These are phyloP conservation scores for Graphilbum fragrans DNA, from an alignment of 2,329 filamentous ascomycete genomes.

Conservation along the genomic window DNA sequence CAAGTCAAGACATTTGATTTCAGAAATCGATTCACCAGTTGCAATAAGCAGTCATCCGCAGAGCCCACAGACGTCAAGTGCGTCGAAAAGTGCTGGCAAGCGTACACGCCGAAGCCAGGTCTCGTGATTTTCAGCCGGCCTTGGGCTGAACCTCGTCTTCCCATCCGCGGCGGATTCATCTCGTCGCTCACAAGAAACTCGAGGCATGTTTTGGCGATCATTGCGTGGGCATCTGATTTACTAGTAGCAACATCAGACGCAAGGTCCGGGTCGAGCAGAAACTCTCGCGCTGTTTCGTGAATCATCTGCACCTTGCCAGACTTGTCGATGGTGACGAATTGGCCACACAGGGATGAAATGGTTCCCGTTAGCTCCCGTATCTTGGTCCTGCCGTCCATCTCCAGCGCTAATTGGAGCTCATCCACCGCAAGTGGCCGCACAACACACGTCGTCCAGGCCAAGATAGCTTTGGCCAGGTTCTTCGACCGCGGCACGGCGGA, in stretches of 20 bases:
- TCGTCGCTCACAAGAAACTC: constrained; percentile 19
- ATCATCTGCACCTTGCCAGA: constrained; percentile 20
- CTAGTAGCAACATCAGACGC: constrained; percentile 18
- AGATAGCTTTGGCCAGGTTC: constrained; percentile 20
- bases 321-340: constrained; percentile 23
- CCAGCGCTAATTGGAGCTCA: constrained; percentile 23
- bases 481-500: constrained; percentile 12
- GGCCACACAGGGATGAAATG: constrained; percentile 19
- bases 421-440: constrained; percentile 18
- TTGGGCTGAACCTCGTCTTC: constrained; percentile 6
- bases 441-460: constrained; percentile 23
- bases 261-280: constrained; percentile 12
- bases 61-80: constrained; percentile 19
- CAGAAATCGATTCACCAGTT: constrained; percentile 17
- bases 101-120: constrained; percentile 16
- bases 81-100: constrained; percentile 19
- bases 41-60: constrained; percentile 8
- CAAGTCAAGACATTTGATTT: constrained; percentile 21
- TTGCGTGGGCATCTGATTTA: constrained; percentile 16
- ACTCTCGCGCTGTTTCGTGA: constrained; percentile 24
- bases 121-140: constrained; percentile 3
- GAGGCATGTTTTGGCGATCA: constrained; percentile 21
- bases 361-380: constrained; percentile 11
- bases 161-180: constrained; percentile 19
- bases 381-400: constrained; percentile 18